Percentiles rank a stretch among this genome's conserved stretches.
Evolutionary conservation across 2,329 filamentous ascomycete species (phyloP).

Genomic region (Venturia asperata): DNA sequence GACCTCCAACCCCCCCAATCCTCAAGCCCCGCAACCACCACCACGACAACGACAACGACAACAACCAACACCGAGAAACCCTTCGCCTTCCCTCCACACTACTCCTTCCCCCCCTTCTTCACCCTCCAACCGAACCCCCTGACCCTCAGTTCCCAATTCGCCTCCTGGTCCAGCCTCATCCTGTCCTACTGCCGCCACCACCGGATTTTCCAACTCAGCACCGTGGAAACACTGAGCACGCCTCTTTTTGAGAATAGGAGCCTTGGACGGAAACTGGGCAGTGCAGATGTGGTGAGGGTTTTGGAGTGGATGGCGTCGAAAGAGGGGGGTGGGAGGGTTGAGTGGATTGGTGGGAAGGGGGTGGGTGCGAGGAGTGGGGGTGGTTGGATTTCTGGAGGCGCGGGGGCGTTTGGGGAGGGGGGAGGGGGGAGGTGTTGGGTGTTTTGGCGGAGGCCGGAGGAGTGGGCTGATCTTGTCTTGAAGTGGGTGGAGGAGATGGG

Average conservation of each 20-base stretch:
- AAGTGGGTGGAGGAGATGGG: slow-evolving; percentile 78
- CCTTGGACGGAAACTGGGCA: slow-evolving; percentile 40
- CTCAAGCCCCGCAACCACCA: not conserved
- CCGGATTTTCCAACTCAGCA: slow-evolving; percentile 66
- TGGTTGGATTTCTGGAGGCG: not conserved
- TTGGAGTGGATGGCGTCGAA: slow-evolving; percentile 49
- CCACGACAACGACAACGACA: slow-evolving; percentile 6
- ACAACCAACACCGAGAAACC: not conserved
- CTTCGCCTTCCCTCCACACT: slow-evolving; percentile 44
- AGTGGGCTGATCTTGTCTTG: slow-evolving; percentile 77
- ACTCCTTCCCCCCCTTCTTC: slow-evolving; percentile 80
- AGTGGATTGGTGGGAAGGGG: slow-evolving; percentile 50
- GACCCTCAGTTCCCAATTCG: slow-evolving; percentile 67
- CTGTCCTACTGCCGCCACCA: slow-evolving; percentile 76
- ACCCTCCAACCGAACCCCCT: slow-evolving; percentile 68
- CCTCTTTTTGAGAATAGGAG: slow-evolving; percentile 49
- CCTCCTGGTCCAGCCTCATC: slow-evolving; percentile 81
- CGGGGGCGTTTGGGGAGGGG: too few relatives aligned
- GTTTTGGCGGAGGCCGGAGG: slow-evolving; percentile 79
- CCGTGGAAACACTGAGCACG: slow-evolving; percentile 54
- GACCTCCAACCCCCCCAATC: slow-evolving; percentile 8
- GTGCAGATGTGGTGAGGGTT: slow-evolving; percentile 47
- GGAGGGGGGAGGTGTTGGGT: slow-evolving; percentile 50
- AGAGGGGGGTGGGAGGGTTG: slow-evolving; percentile 50
- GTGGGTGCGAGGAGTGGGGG: not conserved